phyloP scores from a whole-genome alignment of 768 basidiomycete species.

The Cantharellus anzutake region DNA sequence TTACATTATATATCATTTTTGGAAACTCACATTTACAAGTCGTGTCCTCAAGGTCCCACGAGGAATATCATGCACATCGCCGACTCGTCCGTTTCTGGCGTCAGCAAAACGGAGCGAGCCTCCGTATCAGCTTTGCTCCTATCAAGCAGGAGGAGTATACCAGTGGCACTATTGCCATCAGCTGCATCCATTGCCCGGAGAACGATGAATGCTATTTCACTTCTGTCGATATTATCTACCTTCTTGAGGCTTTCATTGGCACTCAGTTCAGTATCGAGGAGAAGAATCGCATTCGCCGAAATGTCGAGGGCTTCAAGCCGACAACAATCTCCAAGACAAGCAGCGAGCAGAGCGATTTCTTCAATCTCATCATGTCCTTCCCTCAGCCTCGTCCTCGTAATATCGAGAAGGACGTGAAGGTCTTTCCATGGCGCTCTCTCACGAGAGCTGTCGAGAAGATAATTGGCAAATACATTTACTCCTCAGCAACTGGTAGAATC shows the following conservation, averaged over 20 bases:
- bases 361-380: slow-evolving; percentile 92
- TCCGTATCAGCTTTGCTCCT: slow-evolving; percentile 21
- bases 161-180: slow-evolving; percentile 22
- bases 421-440: slow-evolving; percentile 26
- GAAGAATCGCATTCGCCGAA: slow-evolving; percentile 89
- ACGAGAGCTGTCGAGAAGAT: slow-evolving; percentile 24
- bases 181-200: slow-evolving; percentile 30
- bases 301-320: slow-evolving; percentile 82
- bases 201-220: slow-evolving; percentile 69
- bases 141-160: slow-evolving; percentile 19
- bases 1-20: background rate
- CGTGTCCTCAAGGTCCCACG: slow-evolving; percentile 14
- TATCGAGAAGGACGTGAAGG: slow-evolving; percentile 85
- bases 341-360: slow-evolving; percentile 51
- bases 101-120: slow-evolving; percentile 20
- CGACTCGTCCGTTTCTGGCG: slow-evolving; percentile 28
- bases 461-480: slow-evolving; percentile 16
- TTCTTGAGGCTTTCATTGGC: slow-evolving; percentile 67
- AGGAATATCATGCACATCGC: slow-evolving; percentile 21
- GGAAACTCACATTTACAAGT: background rate
- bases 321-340: slow-evolving; percentile 81
- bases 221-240: slow-evolving; percentile 87
- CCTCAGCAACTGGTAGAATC: too few species aligned
- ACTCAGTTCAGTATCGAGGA: slow-evolving; percentile 77
- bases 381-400: slow-evolving; percentile 86